These are phyloP conservation scores for Dalechampia spathulata DNA, from an alignment of 441 rosid species.

Conservation along the genomic window DNA sequence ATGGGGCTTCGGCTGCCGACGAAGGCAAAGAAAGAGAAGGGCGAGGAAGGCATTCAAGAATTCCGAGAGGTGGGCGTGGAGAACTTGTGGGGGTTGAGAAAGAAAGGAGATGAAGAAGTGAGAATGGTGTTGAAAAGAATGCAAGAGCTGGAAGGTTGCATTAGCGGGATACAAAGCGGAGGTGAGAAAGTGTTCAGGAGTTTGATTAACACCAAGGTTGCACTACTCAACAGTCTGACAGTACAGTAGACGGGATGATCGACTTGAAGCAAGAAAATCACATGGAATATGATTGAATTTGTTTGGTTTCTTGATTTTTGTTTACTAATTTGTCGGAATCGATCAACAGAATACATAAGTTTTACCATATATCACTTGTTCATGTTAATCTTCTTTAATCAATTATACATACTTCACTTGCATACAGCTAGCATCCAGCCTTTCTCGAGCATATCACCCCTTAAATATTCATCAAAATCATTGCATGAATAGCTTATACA, in stretches of 20 bases:
- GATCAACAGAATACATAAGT: no score
- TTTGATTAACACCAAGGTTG: slow-evolving; percentile 47
- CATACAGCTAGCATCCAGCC: no score
- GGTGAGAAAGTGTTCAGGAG: slow-evolving; percentile 45
- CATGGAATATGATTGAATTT: no score
- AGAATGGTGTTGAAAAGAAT: slow-evolving; percentile 40
- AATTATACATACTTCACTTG: no score
- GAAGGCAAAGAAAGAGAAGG: slow-evolving; percentile 27
- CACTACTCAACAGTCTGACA: slow-evolving; percentile 46
- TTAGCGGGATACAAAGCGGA: slow-evolving; percentile 35
- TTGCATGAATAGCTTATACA: no score
- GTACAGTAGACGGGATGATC: neutral
- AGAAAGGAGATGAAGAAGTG: slow-evolving; percentile 54
- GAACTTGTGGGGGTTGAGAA: slow-evolving; percentile 41
- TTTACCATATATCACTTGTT: no score
- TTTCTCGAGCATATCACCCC: no score
- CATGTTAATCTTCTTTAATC: no score
- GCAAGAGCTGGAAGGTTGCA: slow-evolving; percentile 46
- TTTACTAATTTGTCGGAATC: no score
- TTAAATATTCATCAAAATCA: no score
- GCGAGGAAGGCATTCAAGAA: slow-evolving; percentile 45
- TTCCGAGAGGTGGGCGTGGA: slow-evolving; percentile 36
- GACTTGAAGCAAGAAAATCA: no score
- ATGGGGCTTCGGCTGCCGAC: slow-evolving; percentile 26
- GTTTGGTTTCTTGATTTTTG: no score